Conservation (phyloP, 179 eudicot species). For the Drosera spatulata region DNA sequence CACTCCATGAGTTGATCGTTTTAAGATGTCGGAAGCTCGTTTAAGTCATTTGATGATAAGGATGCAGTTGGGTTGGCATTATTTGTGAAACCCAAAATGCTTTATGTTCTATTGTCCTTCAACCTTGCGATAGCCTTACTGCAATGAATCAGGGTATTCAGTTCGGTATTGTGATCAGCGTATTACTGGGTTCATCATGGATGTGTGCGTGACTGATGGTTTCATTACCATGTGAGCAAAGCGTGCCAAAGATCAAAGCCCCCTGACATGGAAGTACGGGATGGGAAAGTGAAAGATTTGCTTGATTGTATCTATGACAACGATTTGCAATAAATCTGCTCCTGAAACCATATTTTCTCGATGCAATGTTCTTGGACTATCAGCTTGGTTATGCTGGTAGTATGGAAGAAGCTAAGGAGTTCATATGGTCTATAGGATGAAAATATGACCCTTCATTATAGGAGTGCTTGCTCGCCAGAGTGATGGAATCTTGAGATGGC, state of each 20-base stretch:
- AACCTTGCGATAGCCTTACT: slow-evolving; percentile 61
- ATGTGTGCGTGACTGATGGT: slow-evolving; percentile 57
- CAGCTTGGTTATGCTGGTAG: slow-evolving; percentile 66
- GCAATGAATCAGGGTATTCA: slow-evolving; percentile 84
- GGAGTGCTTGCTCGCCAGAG: slow-evolving; percentile 65
- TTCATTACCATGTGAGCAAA: slow-evolving; percentile 83
- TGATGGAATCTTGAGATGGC: slow-evolving; percentile 55
- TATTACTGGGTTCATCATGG: slow-evolving; percentile 44
- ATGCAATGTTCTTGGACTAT: slow-evolving; percentile 39
- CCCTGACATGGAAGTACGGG: slow-evolving; percentile 46
- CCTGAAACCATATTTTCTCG: slow-evolving; percentile 58
- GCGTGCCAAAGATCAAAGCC: slow-evolving; percentile 25
- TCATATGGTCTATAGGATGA: slow-evolving; percentile 56
- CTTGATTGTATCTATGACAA: slow-evolving; percentile 52
- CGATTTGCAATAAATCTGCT: slow-evolving; percentile 43
- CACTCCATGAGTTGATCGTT: slow-evolving; percentile 25
- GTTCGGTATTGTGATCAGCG: slow-evolving; percentile 44
- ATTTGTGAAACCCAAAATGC: slow-evolving; percentile 44
- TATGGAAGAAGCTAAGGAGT: slow-evolving; percentile 42
- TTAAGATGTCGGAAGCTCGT: slow-evolving; percentile 30
- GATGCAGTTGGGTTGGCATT: slow-evolving; percentile 47
- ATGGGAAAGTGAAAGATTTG: slow-evolving; percentile 46
- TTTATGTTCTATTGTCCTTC: slow-evolving; percentile 55
- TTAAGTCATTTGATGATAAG: slow-evolving; percentile 32
- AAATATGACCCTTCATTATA: slow-evolving; percentile 63